A percentile compares a stretch with the other conserved stretches of the same genome.
phyloP scores from a whole-genome alignment of 2,329 filamentous ascomycete genomes.

The Knoxdaviesia proteae region DNA sequence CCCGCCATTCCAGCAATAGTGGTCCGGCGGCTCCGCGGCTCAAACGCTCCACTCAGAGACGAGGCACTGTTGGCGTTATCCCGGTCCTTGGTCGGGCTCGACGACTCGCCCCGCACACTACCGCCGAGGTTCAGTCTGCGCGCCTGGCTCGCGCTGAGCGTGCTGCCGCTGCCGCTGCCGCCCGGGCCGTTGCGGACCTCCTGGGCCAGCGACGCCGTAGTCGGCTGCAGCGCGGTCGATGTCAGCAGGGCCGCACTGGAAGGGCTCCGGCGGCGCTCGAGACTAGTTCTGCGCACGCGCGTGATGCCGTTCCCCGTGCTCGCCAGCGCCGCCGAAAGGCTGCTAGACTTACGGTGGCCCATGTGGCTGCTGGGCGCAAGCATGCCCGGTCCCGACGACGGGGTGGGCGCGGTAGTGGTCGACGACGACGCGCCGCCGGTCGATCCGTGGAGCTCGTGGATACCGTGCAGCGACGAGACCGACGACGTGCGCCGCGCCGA shows the following conservation, averaged over 20 bases:
- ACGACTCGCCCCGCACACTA: conserved; percentile 14
- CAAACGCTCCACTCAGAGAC: no score
- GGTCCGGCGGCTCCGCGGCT: conserved; percentile 12
- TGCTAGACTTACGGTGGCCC: conserved; percentile 7
- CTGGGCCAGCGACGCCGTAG: conserved; percentile 2
- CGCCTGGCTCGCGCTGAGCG: conserved; percentile 32
- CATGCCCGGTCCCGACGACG: no score
- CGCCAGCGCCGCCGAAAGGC: conserved; percentile 21
- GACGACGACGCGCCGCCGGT: background rate
- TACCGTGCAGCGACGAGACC: no score
- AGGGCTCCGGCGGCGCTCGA: conserved; percentile 29
- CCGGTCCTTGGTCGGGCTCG: conserved; percentile 8
- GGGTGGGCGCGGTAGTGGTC: no score
- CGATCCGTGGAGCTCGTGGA: no score
- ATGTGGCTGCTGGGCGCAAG: no score
- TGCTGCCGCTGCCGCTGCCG: conserved; percentile 5
- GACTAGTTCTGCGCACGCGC: conserved; percentile 26
- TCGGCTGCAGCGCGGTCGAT: conserved; percentile 29
- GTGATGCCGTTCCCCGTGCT: conserved; percentile 35
- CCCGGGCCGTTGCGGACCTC: no score
- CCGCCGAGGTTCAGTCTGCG: conserved; percentile 34
- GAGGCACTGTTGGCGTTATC: conserved; percentile 2
- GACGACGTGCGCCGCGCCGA: no score
- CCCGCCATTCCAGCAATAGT: conserved; percentile 15
- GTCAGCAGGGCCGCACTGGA: conserved; percentile 10